Conservation (phyloP, 2,329 filamentous ascomycete species). For the Fusarium setosum region DNA sequence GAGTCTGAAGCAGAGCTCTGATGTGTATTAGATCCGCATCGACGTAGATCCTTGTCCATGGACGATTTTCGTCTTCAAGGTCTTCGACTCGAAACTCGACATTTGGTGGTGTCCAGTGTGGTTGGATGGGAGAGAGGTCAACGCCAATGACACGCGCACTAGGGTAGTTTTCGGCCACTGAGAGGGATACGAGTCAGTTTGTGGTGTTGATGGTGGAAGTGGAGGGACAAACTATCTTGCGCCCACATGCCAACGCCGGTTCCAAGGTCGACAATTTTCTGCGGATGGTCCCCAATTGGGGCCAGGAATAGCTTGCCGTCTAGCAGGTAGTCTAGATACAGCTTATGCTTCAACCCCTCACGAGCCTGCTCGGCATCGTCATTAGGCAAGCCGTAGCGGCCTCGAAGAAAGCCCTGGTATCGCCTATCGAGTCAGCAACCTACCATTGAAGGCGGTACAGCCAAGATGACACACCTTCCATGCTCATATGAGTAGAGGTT, state of each 20-base stretch:
- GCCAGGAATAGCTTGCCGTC: constrained; percentile 55
- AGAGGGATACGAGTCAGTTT: constrained; percentile 11
- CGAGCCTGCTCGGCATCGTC: constrained; percentile 62
- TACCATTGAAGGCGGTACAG: neutral
- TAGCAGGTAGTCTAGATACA: constrained; percentile 60
- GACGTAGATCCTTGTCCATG: constrained; percentile 50
- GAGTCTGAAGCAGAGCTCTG: constrained; percentile 61
- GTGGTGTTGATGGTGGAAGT: neutral
- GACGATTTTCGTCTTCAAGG: constrained; percentile 49
- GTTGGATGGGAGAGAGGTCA: constrained; percentile 58
- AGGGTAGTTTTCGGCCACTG: constrained; percentile 59
- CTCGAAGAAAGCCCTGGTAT: constrained; percentile 60
- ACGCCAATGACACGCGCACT: constrained; percentile 59
- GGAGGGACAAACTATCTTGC: constrained; percentile 55
- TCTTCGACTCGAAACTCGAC: constrained; percentile 60
- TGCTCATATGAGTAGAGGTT: constrained; percentile 50
- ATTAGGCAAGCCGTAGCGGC: constrained; percentile 63
- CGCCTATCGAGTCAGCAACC: constrained; percentile 48
- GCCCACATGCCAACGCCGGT: constrained; percentile 68
- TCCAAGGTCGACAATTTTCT: constrained; percentile 63
- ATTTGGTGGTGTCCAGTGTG: constrained; percentile 64
- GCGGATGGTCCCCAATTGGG: constrained; percentile 57
- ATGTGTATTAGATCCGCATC: constrained; percentile 65
- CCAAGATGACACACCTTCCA: constrained; percentile 47
- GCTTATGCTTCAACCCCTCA: constrained; percentile 60